phyloP scores from a whole-genome alignment of 1,284 basidiomycete genomes.

The Trichosporon sp. region DNA sequence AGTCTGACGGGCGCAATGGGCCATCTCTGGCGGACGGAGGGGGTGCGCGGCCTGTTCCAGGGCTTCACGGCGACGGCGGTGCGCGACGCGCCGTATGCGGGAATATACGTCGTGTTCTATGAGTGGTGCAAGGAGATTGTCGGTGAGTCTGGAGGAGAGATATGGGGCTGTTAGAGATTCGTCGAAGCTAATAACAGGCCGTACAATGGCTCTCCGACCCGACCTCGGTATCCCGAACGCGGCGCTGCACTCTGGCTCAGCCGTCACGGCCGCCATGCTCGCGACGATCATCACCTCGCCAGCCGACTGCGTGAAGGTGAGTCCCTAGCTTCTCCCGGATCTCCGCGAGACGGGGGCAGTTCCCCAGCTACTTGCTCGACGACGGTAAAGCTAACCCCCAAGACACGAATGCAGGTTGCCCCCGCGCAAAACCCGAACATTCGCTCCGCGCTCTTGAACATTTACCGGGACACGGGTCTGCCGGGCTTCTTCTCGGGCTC shows the following conservation, averaged over 20 bases:
- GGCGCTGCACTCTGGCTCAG: constrained; percentile 58
- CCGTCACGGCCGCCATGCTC: constrained; percentile 73
- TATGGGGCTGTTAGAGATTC: background rate
- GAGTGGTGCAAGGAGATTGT: constrained; percentile 79
- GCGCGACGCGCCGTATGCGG: constrained; percentile 94
- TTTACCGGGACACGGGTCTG: constrained; percentile 75
- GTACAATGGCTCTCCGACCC: constrained; percentile 26
- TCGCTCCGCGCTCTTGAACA: constrained; percentile 64
- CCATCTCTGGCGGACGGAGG: constrained; percentile 66
- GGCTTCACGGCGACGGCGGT: constrained; percentile 88
- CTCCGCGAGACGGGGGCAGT: background rate
- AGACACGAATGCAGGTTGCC: constrained; percentile 85
- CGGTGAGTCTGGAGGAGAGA: constrained; percentile 36
- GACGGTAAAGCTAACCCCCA: constrained; percentile 44
- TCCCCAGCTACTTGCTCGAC: background rate
- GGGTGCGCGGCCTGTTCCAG: constrained; percentile 79
- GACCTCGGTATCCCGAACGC: constrained; percentile 45
- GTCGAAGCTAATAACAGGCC: constrained; percentile 19
- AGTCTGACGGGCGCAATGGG: constrained; percentile 67
- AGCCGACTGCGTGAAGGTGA: constrained; percentile 85
- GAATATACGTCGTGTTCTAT: constrained; percentile 88
- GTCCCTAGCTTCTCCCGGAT: constrained; percentile 23
- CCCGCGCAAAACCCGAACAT: constrained; percentile 71
- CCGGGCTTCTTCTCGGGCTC: constrained; percentile 83
- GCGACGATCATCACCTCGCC: constrained; percentile 83